Percentiles rank a stretch among this genome's conserved stretches.
phyloP scores from a whole-genome alignment of 2,329 filamentous ascomycete genomes.

The Calonectria henricotiae region DNA sequence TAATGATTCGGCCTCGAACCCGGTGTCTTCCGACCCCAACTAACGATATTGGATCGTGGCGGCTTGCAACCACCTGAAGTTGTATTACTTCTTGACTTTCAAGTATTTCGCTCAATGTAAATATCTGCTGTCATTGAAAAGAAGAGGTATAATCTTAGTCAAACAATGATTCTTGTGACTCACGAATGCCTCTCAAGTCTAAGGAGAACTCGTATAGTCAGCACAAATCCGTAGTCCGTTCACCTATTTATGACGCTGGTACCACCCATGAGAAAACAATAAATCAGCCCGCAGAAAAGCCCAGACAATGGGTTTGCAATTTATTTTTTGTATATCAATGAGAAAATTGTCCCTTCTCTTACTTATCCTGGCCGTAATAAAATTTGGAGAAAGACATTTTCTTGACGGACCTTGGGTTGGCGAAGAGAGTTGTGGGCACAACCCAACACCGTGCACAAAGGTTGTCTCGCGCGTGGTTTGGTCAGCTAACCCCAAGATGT shows the following conservation, averaged over 20 bases:
- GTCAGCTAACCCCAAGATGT: background rate
- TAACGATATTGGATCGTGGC: background rate
- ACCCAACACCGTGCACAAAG: background rate
- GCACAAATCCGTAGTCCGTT: background rate
- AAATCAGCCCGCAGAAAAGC: background rate
- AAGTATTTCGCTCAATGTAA: constrained; percentile 4
- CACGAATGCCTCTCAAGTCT: background rate
- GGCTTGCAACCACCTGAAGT: background rate
- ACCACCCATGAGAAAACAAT: background rate
- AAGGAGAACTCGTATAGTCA: background rate
- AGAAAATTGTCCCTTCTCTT: background rate
- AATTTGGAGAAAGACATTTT: background rate
- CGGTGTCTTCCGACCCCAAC: constrained; percentile 24
- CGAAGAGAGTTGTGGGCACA: background rate
- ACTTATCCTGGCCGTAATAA: background rate
- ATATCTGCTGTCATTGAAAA: background rate
- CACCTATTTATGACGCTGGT: background rate
- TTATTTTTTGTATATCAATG: background rate
- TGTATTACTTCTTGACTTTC: background rate
- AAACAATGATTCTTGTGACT: background rate
- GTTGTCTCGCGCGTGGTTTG: background rate
- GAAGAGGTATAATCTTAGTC: background rate
- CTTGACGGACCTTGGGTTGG: background rate
- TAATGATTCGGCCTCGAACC: background rate
- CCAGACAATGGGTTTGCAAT: background rate